These are phyloP conservation scores for Luffa acutangula DNA, from an alignment of 306 rosid species.

Conservation along the genomic window DNA sequence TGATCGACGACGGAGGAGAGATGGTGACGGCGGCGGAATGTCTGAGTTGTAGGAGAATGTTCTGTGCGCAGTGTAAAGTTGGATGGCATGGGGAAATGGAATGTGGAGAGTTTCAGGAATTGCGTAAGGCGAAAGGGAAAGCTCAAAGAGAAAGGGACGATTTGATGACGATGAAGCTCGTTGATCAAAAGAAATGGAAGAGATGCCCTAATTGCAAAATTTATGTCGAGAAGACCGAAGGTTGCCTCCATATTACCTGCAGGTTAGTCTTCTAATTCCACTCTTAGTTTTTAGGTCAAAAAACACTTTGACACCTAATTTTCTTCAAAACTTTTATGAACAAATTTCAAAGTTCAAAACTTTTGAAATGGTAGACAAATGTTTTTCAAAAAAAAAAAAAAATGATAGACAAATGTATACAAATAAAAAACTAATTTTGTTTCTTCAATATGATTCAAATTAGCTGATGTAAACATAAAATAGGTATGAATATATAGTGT, in stretches of 20 bases:
- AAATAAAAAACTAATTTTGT: no score
- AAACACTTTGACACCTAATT: no score
- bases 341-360: no score
- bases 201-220: constrained; percentile 39
- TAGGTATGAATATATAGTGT: no score
- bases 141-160: constrained; percentile 36
- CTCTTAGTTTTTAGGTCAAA: no score
- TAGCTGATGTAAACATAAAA: no score
- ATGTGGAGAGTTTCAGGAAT: constrained; percentile 24
- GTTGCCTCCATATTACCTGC: constrained; percentile 47
- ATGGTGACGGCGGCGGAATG: constrained; percentile 41
- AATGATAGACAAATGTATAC: no score
- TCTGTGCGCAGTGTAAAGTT: constrained; percentile 50
- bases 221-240: constrained; percentile 33
- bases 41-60: constrained; percentile 37
- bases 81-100: constrained; percentile 47
- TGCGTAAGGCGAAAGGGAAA: constrained; percentile 14
- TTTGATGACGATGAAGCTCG: constrained; percentile 34
- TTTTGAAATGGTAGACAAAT: no score
- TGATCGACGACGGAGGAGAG: constrained; percentile 29
- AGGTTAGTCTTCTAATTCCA: neutral
- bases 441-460: no score
- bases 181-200: constrained; percentile 29
- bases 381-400: no score
- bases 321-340: no score